Base-by-base conservation (phyloP, 805 yeast genomes). In the Ogataea glucozyma region DNA sequence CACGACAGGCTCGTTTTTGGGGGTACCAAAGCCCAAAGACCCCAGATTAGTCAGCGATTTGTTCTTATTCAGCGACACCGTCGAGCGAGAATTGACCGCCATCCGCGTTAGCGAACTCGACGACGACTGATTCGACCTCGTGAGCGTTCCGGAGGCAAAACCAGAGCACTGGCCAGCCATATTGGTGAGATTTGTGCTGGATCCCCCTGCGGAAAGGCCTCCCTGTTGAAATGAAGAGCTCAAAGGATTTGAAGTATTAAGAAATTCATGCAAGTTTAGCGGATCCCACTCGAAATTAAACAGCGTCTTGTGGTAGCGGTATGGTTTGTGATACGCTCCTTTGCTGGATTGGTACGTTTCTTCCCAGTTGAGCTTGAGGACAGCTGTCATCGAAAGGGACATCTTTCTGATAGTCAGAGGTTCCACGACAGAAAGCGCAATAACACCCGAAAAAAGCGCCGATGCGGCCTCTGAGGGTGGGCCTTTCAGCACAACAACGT, bases 261-360 rank as follows among this genome's bases (percentile, higher is more conserved):
- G 47, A 40, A 62, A 64, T 8, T 59, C 64, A n/a, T 72, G 72
- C 34, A 83, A 65, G 44, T 82, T 85, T 20, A 76, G 68, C 51
- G 79, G 73, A 51, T 84, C 88, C 96, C 96, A 88, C 31, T 69
- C 72, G 58, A 85, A 83, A 53, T 88, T 95, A 60, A 76, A 90
- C 12, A 91, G 62, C 31, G 77, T 71, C 53, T 76, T 79, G 41
- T 82, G 85, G 55, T 75, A 78, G 33, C 71, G 71, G 37, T 67
- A 61, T 17, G 82, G 79, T 58, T 75, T 67, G 20, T 70, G 57
- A 13, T 58, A 27, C 3, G 72, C 50, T 0, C 80, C 76, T 40
- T 73, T 76, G 7, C 75, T 45, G 11, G 77, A 70, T 29, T 69
- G 71, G 39, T 64, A 65, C 12, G 69, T 67, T 12, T 85, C 88